Conservation (phyloP, 352 stramenopile species). For the Detonula confervacea region DNA sequence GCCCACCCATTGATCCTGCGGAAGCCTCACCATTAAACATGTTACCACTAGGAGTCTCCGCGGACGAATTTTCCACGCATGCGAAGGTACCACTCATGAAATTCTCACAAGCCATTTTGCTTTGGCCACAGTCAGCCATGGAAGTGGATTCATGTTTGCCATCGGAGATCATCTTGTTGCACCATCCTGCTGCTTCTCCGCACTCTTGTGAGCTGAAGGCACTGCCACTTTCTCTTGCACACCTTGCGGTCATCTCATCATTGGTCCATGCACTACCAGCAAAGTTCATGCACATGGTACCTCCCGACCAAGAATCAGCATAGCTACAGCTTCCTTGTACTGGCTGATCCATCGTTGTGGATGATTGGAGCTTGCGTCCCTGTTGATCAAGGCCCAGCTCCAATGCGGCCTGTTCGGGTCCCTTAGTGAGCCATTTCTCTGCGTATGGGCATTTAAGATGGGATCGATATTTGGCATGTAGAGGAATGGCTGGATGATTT, state of each 20-base stretch:
- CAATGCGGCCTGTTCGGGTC: constrained; percentile 31
- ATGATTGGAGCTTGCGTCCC: constrained; percentile 3
- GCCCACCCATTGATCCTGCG: neutral
- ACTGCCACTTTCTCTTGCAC: constrained; percentile 18
- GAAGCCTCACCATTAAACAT: neutral
- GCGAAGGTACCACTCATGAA: constrained; percentile 40
- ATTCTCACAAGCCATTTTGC: constrained; percentile 48
- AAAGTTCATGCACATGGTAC: constrained; percentile 34
- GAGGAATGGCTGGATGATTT: neutral
- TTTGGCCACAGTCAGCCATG: constrained; percentile 22
- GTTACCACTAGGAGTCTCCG: neutral
- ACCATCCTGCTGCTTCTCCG: constrained; percentile 35
- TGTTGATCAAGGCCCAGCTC: constrained; percentile 33
- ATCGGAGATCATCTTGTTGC: constrained; percentile 28
- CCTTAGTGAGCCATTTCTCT: constrained; percentile 48
- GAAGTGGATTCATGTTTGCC: constrained; percentile 12
- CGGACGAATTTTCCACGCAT: neutral
- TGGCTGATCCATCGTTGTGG: neutral
- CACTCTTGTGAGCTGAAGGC: constrained; percentile 3
- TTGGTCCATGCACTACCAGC: constrained; percentile 32
- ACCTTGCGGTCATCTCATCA: constrained; percentile 25
- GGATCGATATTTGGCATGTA: constrained; percentile 34
- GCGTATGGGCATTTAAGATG: constrained; percentile 54
- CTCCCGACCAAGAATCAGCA: constrained; percentile 24
- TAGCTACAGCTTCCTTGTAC: constrained; percentile 42